These are phyloP conservation scores for Coprinellus micaceus DNA, from an alignment of 768 basidiomycete species.

Conservation along the genomic window DNA sequence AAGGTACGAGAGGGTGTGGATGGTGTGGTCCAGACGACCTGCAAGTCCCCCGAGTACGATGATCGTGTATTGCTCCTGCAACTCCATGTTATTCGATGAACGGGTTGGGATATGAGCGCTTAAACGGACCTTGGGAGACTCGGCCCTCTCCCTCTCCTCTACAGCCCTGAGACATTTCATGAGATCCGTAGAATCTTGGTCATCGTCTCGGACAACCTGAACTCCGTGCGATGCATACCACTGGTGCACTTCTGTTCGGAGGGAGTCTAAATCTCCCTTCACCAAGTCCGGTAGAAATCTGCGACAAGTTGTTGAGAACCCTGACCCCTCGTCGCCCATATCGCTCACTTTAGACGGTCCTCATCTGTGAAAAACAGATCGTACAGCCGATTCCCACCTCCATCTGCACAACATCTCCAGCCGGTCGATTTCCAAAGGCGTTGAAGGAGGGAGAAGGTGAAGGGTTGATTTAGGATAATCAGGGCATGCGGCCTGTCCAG, in stretches of 20 bases:
- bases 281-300: conserved; percentile 83
- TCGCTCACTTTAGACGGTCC: conserved; percentile 15
- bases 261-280: conserved; percentile 92
- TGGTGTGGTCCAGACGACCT: conserved; percentile 91
- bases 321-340: not conserved
- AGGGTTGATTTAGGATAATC: conserved; percentile 90
- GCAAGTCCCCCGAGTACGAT: conserved; percentile 85
- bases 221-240: conserved; percentile 71
- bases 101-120: not conserved
- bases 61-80: conserved; percentile 51
- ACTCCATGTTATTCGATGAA: conserved; percentile 20
- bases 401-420: conserved; percentile 77
- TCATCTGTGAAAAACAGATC: conserved; percentile 40
- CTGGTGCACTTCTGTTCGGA: conserved; percentile 65
- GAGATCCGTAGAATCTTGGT: conserved; percentile 88
- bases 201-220: conserved; percentile 56
- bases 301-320: not conserved
- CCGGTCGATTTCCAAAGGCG: conserved; percentile 52
- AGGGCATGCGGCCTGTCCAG: conserved; percentile 43
- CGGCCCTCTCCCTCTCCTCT: conserved; percentile 48
- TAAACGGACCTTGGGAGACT: conserved; percentile 36
- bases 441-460: conserved; percentile 57
- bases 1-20: conserved; percentile 82
- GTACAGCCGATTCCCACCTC: conserved; percentile 80
- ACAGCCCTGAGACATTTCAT: conserved; percentile 84